phyloP scores from a whole-genome alignment of 768 basidiomycete genomes.

The Mycena kentingensis region DNA sequence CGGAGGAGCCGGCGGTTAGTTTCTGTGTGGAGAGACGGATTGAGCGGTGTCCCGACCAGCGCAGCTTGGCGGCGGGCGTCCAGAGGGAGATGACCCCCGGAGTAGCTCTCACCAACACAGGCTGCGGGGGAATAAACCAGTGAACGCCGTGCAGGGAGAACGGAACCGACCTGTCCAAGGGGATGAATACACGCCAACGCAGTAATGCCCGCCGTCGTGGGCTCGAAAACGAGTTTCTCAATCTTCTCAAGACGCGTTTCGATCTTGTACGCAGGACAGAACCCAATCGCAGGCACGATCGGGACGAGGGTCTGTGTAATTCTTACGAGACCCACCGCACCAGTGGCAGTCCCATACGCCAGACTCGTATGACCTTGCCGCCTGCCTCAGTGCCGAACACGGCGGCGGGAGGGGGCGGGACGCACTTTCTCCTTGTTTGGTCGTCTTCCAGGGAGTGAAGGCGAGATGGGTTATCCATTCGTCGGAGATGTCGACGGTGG shows the following conservation, averaged over 20 bases:
- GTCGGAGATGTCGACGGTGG: constrained; percentile 35
- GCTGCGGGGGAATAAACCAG: constrained; percentile 26
- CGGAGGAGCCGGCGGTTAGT: constrained; percentile 45
- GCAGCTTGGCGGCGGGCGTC: constrained; percentile 27
- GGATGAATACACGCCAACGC: constrained; percentile 47
- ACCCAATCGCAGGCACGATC: constrained; percentile 21
- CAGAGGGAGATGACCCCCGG: constrained; percentile 48
- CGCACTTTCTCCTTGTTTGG: constrained; percentile 34
- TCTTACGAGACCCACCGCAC: constrained; percentile 41
- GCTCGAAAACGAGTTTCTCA: constrained; percentile 16
- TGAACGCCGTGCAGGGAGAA: no score
- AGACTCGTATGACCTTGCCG: constrained; percentile 45
- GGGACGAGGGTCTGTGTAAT: constrained; percentile 33
- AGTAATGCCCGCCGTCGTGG: constrained; percentile 41
- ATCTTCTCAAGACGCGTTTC: constrained; percentile 26
- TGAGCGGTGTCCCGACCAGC: constrained; percentile 39
- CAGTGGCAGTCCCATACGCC: constrained; percentile 47
- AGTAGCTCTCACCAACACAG: constrained; percentile 44
- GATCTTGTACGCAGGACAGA: constrained; percentile 34
- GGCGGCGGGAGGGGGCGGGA: no score
- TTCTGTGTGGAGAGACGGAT: constrained; percentile 39
- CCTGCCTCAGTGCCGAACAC: no score
- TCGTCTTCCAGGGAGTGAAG: constrained; percentile 49
- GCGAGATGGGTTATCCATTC: constrained; percentile 52
- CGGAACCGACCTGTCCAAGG: constrained; percentile 23